Conservation (phyloP, 768 basidiomycete genomes). For the Suillus hirtellus region DNA sequence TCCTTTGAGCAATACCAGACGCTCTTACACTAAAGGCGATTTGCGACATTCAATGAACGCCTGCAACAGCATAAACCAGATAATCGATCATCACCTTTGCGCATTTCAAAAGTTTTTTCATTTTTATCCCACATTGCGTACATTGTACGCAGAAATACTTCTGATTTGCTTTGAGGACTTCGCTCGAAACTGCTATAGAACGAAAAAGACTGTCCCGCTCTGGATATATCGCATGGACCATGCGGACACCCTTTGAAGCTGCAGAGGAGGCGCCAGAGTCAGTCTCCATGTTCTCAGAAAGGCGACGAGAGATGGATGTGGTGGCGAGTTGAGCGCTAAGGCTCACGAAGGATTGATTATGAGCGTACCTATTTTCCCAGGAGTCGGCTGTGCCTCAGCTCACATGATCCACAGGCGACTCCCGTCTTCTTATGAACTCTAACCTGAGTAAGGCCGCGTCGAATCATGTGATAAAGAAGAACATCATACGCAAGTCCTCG, state of each 20-base stretch:
- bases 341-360: background rate
- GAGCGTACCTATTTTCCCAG: background rate
- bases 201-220: background rate
- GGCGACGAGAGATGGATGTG: background rate
- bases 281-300: background rate
- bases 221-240: background rate
- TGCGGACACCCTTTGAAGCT: background rate
- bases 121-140: constrained; percentile 14
- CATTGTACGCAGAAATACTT: constrained; percentile 8
- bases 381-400: too few species aligned
- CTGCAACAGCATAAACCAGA: background rate
- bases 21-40: constrained; percentile 17
- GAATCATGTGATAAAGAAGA: background rate
- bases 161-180: background rate
- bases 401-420: background rate
- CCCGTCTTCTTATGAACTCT: background rate
- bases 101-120: constrained; percentile 15
- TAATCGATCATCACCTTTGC: constrained; percentile 9
- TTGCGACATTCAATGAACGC: background rate
- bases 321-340: background rate
- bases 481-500: background rate
- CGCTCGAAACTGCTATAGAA: background rate
- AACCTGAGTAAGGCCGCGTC: background rate
- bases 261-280: background rate
- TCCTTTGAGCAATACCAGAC: constrained; percentile 24